Percentiles rank a stretch among this genome's conserved stretches.
phyloP scores from a whole-genome alignment of 164 flowering plant species.

The Umbilicus rupestris region DNA sequence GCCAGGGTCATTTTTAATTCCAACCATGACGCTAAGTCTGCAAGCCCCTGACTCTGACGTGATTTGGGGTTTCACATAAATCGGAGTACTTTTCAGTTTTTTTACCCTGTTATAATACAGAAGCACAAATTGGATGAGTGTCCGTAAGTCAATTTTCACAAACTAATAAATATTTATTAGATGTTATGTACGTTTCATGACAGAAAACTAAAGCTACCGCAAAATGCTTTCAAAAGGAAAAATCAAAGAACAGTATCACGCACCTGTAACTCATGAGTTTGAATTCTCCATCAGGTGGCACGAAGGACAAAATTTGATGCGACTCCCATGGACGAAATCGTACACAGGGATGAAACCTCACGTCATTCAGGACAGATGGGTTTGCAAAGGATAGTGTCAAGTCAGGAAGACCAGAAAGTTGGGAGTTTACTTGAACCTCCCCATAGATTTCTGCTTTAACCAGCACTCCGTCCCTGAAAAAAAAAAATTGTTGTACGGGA shows the following conservation, averaged over 20 bases:
- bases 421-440: slow-evolving; percentile 80
- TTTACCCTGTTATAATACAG: slow-evolving; percentile 42
- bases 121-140: background rate
- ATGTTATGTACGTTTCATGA: too few relatives aligned
- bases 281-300: slow-evolving; percentile 95
- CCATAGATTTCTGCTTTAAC: slow-evolving; percentile 92
- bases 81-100: slow-evolving; percentile 73
- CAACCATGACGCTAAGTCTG: slow-evolving; percentile 68
- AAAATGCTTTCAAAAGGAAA: background rate
- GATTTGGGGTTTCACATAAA: slow-evolving; percentile 95
- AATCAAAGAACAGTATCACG: slow-evolving; percentile 2
- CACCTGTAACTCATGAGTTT: slow-evolving; percentile 98
- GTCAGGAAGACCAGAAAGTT: slow-evolving; percentile 92
- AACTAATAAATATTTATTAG: too few relatives aligned
- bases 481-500: slow-evolving; percentile 12
- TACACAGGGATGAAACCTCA: slow-evolving; percentile 93
- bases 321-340: slow-evolving; percentile 97
- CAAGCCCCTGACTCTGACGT: slow-evolving; percentile 76
- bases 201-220: background rate
- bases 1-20: slow-evolving; percentile 81
- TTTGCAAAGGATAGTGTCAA: slow-evolving; percentile 88
- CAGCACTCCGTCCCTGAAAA: slow-evolving; percentile 65
- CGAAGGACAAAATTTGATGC: slow-evolving; percentile 82
- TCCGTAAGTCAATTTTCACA: too few relatives aligned
- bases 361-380: slow-evolving; percentile 79